Conservation (phyloP, 257 asterid species). For the Solanum arcanum region DNA sequence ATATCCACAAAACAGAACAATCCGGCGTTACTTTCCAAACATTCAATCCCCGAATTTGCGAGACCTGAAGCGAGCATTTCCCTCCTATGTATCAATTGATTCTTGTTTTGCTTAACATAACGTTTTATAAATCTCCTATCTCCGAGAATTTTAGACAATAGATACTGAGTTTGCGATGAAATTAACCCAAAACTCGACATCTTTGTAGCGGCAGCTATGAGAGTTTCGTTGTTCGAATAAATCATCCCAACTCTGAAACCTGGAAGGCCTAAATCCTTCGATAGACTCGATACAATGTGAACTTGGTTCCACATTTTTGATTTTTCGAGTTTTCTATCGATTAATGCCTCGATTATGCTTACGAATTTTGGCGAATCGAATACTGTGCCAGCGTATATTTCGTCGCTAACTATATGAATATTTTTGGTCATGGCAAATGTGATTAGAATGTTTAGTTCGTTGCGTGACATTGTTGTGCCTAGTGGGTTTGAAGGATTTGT, state of each 20-base stretch:
- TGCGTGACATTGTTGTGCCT: conserved; percentile 11
- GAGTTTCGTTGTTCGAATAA: conserved; percentile 25
- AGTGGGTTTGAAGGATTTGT: conserved; percentile 35
- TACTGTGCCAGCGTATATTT: conserved; percentile 25
- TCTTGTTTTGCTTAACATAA: conserved; percentile 8
- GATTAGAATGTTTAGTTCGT: conserved; percentile 14
- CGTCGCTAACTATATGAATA: conserved; percentile 30
- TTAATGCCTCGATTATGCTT: conserved; percentile 13
- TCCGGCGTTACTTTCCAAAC: conserved; percentile 25
- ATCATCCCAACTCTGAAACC: conserved; percentile 31
- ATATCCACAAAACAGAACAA: conserved; percentile 27
- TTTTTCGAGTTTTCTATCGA: not conserved
- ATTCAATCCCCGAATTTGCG: not conserved
- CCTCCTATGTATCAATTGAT: conserved; percentile 11
- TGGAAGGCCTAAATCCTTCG: conserved; percentile 30
- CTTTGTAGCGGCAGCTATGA: conserved; percentile 23
- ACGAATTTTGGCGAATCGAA: conserved; percentile 13
- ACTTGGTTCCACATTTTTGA: conserved; percentile 13
- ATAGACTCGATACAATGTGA: conserved; percentile 26
- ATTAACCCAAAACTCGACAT: conserved; percentile 31
- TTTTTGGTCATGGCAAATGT: conserved; percentile 8
- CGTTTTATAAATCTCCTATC: conserved; percentile 10
- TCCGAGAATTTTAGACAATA: conserved; percentile 15
- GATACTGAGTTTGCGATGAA: conserved; percentile 30
- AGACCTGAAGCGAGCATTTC: conserved; percentile 13